Evolutionary conservation across 2,329 filamentous ascomycete genomes (phyloP).

Genomic region (Cytospora leucostoma): DNA sequence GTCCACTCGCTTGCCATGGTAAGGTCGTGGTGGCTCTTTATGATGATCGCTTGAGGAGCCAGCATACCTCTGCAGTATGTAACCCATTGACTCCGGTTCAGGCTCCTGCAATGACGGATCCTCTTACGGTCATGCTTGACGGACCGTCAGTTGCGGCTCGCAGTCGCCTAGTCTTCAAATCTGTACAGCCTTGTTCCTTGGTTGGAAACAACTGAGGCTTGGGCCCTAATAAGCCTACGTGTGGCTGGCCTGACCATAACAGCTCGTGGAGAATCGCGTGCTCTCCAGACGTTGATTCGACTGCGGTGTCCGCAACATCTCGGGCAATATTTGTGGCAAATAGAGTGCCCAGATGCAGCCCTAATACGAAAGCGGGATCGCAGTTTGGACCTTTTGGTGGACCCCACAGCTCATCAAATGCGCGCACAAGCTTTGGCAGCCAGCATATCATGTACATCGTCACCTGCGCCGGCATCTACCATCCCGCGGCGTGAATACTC

Average conservation of each 20-base stretch:
- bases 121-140: not conserved
- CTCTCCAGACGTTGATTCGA: not conserved
- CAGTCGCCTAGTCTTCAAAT: not conserved
- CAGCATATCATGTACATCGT: not conserved
- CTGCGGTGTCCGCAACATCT: not conserved
- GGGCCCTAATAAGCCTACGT: not conserved
- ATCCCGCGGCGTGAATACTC: not conserved
- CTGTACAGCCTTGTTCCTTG: not conserved
- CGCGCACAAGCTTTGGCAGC: not conserved
- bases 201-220: not conserved
- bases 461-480: too few species aligned
- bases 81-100: not conserved
- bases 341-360: not conserved
- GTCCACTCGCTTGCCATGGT: not conserved
- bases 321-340: not conserved
- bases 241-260: not conserved
- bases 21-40: not conserved
- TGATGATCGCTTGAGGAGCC: slow-evolving; percentile 2
- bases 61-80: not conserved
- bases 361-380: slow-evolving; percentile 2
- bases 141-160: slow-evolving; percentile 6
- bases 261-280: not conserved
- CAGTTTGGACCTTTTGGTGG: slow-evolving; percentile 1
- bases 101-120: slow-evolving; percentile 1
- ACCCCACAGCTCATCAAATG: slow-evolving; percentile 9